phyloP scores from a whole-genome alignment of 257 asterid species.

The Hygrophila difformis region DNA sequence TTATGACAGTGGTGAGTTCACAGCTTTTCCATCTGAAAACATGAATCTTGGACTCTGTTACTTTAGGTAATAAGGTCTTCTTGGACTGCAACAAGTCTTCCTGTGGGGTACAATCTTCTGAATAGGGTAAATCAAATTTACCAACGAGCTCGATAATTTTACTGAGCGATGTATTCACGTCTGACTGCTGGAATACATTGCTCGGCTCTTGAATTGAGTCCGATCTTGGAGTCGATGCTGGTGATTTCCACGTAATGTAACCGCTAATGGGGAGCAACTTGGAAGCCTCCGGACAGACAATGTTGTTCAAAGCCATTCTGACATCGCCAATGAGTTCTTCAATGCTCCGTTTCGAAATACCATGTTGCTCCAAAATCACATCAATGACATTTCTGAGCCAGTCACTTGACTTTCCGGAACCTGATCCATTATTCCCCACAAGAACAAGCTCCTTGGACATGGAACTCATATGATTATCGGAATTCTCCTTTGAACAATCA shows the following conservation, averaged over 20 bases:
- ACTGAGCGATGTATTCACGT: constrained; percentile 20
- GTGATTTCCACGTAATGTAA: constrained; percentile 62
- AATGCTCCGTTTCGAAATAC: constrained; percentile 32
- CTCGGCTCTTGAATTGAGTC: constrained; percentile 22
- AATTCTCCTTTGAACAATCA: constrained; percentile 17
- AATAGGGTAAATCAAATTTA: constrained; percentile 12
- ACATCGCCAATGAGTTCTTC: constrained; percentile 60
- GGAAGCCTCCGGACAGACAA: constrained; percentile 15
- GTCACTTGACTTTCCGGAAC: constrained; percentile 17
- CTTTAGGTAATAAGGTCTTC: constrained; percentile 11
- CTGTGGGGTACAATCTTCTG: constrained; percentile 16
- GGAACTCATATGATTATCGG: constrained; percentile 5
- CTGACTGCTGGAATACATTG: constrained; percentile 13
- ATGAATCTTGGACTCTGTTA: constrained; percentile 15
- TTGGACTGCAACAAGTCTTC: constrained; percentile 10
- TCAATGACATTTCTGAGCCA: constrained; percentile 47
- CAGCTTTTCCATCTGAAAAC: constrained; percentile 32
- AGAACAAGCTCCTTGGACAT: constrained; percentile 36
- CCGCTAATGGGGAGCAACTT: constrained; percentile 41
- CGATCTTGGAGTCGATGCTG: constrained; percentile 34
- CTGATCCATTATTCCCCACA: constrained; percentile 17
- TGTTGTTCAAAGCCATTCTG: constrained; percentile 20
- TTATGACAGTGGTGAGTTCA: constrained; percentile 20
- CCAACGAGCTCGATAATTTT: constrained; percentile 29
- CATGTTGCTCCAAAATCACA: constrained; percentile 36